Percentiles rank a stretch among this genome's conserved stretches.
Conservation (phyloP, 1,284 basidiomycete genomes). For the Bondarzewia mesenterica region DNA sequence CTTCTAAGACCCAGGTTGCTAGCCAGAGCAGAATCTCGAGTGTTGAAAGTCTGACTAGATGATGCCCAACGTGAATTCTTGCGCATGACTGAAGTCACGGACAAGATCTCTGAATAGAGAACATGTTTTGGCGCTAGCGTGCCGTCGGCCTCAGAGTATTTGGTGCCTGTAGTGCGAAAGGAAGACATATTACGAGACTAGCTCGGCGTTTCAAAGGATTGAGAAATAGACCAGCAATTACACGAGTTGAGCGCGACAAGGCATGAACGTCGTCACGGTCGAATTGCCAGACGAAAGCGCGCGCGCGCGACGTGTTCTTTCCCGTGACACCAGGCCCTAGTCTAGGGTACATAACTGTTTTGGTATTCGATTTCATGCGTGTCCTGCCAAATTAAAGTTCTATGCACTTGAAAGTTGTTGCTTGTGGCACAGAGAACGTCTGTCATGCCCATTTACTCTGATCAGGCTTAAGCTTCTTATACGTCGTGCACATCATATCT, state of each 20-base stretch:
- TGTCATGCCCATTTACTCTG: too few relatives aligned
- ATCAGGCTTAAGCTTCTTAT: too few relatives aligned
- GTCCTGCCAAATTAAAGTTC: neutral
- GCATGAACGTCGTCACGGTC: too few relatives aligned
- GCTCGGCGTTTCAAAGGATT: neutral
- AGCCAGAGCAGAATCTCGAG: conserved; percentile 57
- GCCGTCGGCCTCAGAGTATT: conserved; percentile 5
- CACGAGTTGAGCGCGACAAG: neutral
- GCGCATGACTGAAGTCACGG: conserved; percentile 94
- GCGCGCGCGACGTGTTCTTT: neutral
- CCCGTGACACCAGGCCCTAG: neutral
- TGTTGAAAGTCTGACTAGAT: conserved; percentile 48
- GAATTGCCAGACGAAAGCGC: neutral
- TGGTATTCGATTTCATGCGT: too few relatives aligned
- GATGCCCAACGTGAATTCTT: conserved; percentile 93
- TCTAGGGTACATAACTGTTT: too few relatives aligned
- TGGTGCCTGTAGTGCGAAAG: neutral
- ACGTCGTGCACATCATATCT: too few relatives aligned
- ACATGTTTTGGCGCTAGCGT: conserved; percentile 64
- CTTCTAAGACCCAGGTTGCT: conserved; percentile 68
- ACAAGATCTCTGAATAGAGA: conserved; percentile 80
- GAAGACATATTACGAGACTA: neutral
- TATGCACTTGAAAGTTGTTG: too few relatives aligned
- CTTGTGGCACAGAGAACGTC: too few relatives aligned
- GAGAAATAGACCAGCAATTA: neutral